Evolutionary conservation across 2,329 filamentous ascomycete species (phyloP), one percentile per base, ranked within the genome.

Genomic region (Cladophialophora immunda): DNA sequence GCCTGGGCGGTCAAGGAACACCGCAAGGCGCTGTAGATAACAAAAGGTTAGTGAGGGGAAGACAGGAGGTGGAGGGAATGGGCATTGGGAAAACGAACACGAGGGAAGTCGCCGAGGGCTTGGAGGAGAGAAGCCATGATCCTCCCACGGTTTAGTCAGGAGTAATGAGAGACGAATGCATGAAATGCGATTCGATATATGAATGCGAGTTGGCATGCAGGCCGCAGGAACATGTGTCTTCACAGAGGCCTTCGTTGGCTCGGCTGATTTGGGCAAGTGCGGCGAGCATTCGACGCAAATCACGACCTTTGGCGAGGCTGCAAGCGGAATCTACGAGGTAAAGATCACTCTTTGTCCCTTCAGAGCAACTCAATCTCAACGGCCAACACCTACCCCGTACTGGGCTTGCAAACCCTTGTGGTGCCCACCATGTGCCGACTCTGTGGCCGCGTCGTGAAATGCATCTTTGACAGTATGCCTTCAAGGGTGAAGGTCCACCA

Each of bases 1-100:
- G 76, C 92, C 85, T 66, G 94, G 94, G 76, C 92, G 89, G 84
- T 99, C 95, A 75, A 98, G 90, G 80, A 91, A 89, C 79, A 88
- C 88, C 77, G 93, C 92, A 73, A 98, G 89, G 83, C 87, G 83
- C 84, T 88, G 75, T 55, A 53, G 47, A 47, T 19, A 41, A 11
- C 41, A 45, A 55, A 56, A 2, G 22, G 53, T 67, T 36, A 67
- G 62, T 56, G 11, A 45, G 30, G 22, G 52, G 25, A 17, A 27
- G 29, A 30, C 19, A 66, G 2, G 32, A 62, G 29, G 34, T 41
- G 68, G 29, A 30, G 41, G 45, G 25, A 64, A 65, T 13, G 30
- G 38, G 27, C 25, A 65, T 52, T n/a, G 25, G 9, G 29, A 30
- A 56, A 11, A 62, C 68, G 58, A 69, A 73, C 74, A 66, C 65